These are phyloP conservation scores for Ganoderma leucocontextum DNA, from an alignment of 1,284 basidiomycete species.

Conservation along the genomic window DNA sequence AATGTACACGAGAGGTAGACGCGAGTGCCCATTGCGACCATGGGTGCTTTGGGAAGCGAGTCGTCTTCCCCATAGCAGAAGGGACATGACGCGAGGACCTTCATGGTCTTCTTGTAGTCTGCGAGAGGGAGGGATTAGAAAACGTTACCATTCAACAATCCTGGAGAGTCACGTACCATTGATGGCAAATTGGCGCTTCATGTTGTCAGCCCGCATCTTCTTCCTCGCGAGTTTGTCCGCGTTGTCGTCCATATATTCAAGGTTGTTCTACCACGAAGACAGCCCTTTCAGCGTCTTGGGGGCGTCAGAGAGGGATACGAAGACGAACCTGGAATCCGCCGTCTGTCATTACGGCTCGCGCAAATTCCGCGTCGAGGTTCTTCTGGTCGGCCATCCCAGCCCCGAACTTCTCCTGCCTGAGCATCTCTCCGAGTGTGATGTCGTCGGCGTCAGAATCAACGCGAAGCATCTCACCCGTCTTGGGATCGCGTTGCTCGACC, in stretches of 20 bases:
- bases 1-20: constrained; percentile 90
- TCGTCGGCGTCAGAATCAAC: constrained; percentile 92
- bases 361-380: constrained; percentile 90
- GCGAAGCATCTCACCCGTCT: constrained; percentile 86
- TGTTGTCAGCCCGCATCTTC: constrained; percentile 95
- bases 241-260: constrained; percentile 98
- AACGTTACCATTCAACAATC: not conserved
- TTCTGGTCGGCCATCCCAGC: constrained; percentile 92
- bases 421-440: constrained; percentile 87
- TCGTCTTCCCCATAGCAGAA: constrained; percentile 93
- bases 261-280: constrained; percentile 62
- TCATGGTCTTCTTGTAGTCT: constrained; percentile 97
- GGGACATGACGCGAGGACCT: constrained; percentile 85
- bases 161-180: constrained; percentile 65
- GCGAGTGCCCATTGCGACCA: constrained; percentile 91
- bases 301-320: not conserved
- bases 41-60: constrained; percentile 82
- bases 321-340: constrained; percentile 80
- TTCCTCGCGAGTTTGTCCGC: constrained; percentile 91
- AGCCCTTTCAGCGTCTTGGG: not conserved
- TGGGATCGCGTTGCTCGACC: constrained; percentile 90
- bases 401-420: constrained; percentile 91
- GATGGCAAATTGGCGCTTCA: constrained; percentile 97
- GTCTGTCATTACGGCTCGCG: constrained; percentile 87
- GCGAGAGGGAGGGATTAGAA: not conserved